phyloP scores from a whole-genome alignment of 2,329 filamentous ascomycete genomes.

The Sphaerulina populicola region DNA sequence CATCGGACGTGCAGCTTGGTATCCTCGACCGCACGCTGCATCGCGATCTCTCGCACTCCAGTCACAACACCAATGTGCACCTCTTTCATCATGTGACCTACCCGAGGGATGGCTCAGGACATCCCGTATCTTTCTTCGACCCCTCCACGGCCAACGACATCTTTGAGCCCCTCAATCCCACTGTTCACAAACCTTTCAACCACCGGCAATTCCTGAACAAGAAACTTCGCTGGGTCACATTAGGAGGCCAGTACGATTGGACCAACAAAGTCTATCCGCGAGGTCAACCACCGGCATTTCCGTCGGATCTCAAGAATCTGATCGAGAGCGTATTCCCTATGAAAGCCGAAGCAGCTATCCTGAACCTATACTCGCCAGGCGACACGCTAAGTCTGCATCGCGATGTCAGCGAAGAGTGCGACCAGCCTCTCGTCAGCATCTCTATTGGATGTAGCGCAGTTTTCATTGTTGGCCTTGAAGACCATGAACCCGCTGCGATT shows the following conservation, averaged over 20 bases:
- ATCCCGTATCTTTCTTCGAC: constrained; percentile 51
- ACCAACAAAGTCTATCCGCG: constrained; percentile 72
- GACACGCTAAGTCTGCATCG: constrained; percentile 89
- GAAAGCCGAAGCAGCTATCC: constrained; percentile 76
- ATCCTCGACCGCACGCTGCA: constrained; percentile 70
- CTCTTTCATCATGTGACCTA: constrained; percentile 69
- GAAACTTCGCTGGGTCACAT: constrained; percentile 84
- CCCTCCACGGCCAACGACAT: constrained; percentile 25
- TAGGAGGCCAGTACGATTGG: constrained; percentile 97
- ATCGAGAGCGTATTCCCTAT: constrained; percentile 69
- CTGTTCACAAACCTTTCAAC: constrained; percentile 65
- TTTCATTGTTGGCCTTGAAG: constrained; percentile 70
- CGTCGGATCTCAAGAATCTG: constrained; percentile 60
- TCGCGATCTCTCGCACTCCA: constrained; percentile 61
- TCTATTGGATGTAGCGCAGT: constrained; percentile 85
- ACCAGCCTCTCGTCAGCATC: constrained; percentile 71
- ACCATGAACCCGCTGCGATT: constrained; percentile 40
- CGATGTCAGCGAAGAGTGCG: constrained; percentile 80
- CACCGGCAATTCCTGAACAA: constrained; percentile 63
- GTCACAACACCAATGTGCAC: constrained; percentile 84
- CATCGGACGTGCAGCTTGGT: constrained; percentile 56
- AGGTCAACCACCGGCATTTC: constrained; percentile 61
- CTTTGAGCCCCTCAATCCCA: constrained; percentile 56
- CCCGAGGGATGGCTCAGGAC: constrained; percentile 29
- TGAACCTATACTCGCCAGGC: constrained; percentile 84